Conservation (phyloP, 1,284 basidiomycete genomes). For the Abortiporus biennis region DNA sequence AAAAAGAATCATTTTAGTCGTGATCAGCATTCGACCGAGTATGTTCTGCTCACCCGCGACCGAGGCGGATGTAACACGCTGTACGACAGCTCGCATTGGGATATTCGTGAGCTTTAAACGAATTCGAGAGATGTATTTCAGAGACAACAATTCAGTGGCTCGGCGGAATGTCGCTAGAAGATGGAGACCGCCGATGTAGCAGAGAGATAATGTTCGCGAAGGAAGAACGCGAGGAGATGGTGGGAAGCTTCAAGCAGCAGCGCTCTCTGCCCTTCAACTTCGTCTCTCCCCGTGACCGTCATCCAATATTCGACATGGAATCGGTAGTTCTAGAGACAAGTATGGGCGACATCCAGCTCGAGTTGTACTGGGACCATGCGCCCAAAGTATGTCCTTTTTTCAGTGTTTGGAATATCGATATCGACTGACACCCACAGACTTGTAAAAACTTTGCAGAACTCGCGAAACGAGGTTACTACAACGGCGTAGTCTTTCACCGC, state of each 20-base stretch:
- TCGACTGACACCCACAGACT: conserved; percentile 47
- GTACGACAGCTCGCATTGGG: conserved; percentile 73
- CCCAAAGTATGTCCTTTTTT: conserved; percentile 56
- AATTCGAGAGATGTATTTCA: neutral
- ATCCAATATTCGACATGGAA: conserved; percentile 29
- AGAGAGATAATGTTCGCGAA: neutral
- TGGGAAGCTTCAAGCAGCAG: conserved; percentile 4
- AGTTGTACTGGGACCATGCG: conserved; percentile 89
- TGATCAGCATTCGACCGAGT: neutral
- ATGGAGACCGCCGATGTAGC: conserved; percentile 2
- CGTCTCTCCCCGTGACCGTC: neutral
- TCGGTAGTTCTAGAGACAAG: conserved; percentile 81
- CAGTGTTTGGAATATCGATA: conserved; percentile 7
- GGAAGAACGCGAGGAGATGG: conserved; percentile 1
- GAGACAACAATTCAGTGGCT: neutral
- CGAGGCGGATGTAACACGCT: conserved; percentile 71
- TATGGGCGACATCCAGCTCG: conserved; percentile 82
- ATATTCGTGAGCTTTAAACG: neutral
- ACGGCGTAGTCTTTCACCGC: conserved; percentile 82
- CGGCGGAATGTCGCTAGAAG: neutral
- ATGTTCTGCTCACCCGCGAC: conserved; percentile 48
- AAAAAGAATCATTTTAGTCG: conserved; percentile 1
- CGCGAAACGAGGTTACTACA: conserved; percentile 81
- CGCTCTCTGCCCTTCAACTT: neutral
- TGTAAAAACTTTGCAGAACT: conserved; percentile 91